Percentiles rank a stretch among this genome's conserved stretches.
phyloP scores from a whole-genome alignment of 345 rosid genomes.

The Eucalyptus cloeziana region DNA sequence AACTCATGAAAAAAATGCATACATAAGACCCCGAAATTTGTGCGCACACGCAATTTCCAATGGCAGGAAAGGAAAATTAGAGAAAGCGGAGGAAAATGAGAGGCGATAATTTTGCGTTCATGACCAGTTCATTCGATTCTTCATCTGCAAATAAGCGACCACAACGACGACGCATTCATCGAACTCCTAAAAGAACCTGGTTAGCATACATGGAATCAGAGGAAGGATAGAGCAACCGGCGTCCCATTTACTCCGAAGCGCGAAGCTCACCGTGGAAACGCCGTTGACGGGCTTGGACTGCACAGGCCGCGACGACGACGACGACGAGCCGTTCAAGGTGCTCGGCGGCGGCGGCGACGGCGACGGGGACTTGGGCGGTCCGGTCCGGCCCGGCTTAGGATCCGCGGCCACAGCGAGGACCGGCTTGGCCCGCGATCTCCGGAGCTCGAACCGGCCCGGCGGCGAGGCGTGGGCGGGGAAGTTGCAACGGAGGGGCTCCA shows the following conservation, averaged over 20 bases:
- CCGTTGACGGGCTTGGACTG: constrained; percentile 40
- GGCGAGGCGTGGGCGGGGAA: not conserved
- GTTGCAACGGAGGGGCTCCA: constrained; percentile 1
- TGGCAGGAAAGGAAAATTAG: not conserved
- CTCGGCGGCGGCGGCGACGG: constrained; percentile 5
- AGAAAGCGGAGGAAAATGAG: not conserved
- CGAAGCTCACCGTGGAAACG: constrained; percentile 33
- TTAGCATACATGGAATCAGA: not conserved
- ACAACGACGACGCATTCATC: not conserved
- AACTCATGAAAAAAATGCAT: not conserved
- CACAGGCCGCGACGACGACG: constrained; percentile 21
- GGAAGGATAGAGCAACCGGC: not conserved
- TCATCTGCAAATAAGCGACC: not conserved
- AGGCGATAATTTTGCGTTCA: not conserved
- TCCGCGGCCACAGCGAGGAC: constrained; percentile 56
- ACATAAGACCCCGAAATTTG: not conserved
- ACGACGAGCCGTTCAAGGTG: constrained; percentile 25
- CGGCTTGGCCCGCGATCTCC: not conserved
- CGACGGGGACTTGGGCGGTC: constrained; percentile 12
- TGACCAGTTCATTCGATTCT: not conserved
- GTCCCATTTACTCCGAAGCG: not conserved
- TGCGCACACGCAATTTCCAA: not conserved
- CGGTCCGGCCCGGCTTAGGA: constrained; percentile 45
- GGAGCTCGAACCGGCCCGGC: not conserved
- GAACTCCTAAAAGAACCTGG: not conserved